These are phyloP conservation scores for Daldinia sp. DNA, from an alignment of 2,329 filamentous ascomycete species.

Conservation along the genomic window DNA sequence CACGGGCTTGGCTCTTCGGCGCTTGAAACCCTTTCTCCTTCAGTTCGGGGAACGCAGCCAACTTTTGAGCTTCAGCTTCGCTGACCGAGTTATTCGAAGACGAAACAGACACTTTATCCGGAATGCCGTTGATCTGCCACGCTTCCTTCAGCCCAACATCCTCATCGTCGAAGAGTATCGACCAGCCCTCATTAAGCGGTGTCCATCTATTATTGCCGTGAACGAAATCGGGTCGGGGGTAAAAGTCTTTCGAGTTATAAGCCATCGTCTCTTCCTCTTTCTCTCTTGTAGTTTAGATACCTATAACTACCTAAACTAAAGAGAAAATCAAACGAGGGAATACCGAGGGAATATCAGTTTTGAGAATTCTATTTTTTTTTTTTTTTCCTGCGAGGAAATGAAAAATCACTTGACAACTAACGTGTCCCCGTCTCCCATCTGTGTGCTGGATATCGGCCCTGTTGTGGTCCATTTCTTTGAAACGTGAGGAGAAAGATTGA, in stretches of 20 bases:
- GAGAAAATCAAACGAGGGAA: slow-evolving; percentile 7
- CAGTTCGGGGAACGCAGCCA: slow-evolving; percentile 63
- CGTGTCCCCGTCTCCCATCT: slow-evolving; percentile 6
- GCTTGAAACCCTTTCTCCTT: slow-evolving; percentile 60
- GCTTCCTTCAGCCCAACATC: slow-evolving; percentile 65
- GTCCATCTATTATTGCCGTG: slow-evolving; percentile 68
- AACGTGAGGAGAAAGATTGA: slow-evolving; percentile 48
- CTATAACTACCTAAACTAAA: neutral
- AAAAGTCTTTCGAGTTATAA: slow-evolving; percentile 53
- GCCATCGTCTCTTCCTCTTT: slow-evolving; percentile 43
- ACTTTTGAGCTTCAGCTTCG: slow-evolving; percentile 59
- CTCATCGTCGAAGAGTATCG: slow-evolving; percentile 73
- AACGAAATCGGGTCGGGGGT: slow-evolving; percentile 75
- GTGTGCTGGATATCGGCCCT: slow-evolving; percentile 34
- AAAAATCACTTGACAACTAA: slow-evolving; percentile 25
- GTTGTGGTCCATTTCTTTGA: slow-evolving; percentile 44
- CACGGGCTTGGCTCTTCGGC: slow-evolving; percentile 46
- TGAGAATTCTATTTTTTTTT: neutral
- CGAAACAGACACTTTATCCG: slow-evolving; percentile 54
- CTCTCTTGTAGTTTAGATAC: neutral
- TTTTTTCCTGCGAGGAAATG: slow-evolving; percentile 21
- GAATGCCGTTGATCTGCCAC: slow-evolving; percentile 68
- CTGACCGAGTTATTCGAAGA: slow-evolving; percentile 41
- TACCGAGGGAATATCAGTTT: slow-evolving; percentile 7
- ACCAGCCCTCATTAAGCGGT: slow-evolving; percentile 73